Percentiles rank a stretch among this genome's conserved stretches.
These are phyloP conservation scores for Xylaria acuta DNA, from an alignment of 495 filamentous ascomycete genomes.

Conservation along the genomic window DNA sequence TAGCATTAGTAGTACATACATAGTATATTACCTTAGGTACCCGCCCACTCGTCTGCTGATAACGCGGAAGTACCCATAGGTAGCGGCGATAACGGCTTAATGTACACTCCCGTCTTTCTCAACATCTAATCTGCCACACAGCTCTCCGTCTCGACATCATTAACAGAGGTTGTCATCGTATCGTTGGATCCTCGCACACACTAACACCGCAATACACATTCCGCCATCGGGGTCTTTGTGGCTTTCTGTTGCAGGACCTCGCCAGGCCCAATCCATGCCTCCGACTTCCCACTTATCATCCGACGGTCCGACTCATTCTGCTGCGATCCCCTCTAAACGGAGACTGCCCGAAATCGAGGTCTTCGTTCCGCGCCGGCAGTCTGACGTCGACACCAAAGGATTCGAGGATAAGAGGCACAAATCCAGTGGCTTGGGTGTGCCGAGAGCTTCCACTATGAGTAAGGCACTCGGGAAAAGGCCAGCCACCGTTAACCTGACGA, in stretches of 20 bases:
- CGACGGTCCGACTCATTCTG: constrained; percentile 35
- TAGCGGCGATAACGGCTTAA: not conserved
- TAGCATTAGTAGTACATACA: no score
- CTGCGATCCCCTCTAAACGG: constrained; percentile 38
- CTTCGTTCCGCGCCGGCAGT: constrained; percentile 27
- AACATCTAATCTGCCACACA: not conserved
- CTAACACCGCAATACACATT: not conserved
- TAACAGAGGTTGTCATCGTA: not conserved
- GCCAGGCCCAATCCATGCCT: constrained; percentile 42
- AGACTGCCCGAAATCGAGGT: constrained; percentile 24
- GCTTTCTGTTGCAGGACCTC: constrained; percentile 42
- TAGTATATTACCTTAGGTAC: not conserved
- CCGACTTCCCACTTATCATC: constrained; percentile 31
- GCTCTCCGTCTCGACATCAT: not conserved
- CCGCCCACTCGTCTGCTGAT: not conserved
- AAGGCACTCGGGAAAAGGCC: constrained; percentile 27
- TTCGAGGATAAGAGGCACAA: constrained; percentile 29
- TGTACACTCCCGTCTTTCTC: not conserved
- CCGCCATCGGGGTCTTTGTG: constrained; percentile 30
- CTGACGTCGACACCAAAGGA: constrained; percentile 9
- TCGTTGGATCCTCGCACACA: not conserved
- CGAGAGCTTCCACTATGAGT: constrained; percentile 23
- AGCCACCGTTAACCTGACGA: constrained; percentile 32
- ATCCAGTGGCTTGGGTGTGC: not conserved
- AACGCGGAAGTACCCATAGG: not conserved